These are phyloP conservation scores for Hypholoma sublateritium DNA, from an alignment of 768 basidiomycete species.

Conservation along the genomic window DNA sequence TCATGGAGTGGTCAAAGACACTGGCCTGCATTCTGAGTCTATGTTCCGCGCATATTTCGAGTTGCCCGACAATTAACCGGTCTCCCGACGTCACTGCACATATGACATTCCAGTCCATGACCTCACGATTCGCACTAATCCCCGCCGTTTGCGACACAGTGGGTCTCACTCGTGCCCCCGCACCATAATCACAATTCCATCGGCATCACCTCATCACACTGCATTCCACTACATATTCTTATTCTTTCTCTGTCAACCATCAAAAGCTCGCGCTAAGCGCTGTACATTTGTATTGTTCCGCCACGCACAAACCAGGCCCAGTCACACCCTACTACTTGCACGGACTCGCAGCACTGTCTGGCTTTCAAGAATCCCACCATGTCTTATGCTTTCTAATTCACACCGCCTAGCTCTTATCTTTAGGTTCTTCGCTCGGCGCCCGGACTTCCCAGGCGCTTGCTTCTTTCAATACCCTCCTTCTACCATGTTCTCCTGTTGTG, in stretches of 20 bases:
- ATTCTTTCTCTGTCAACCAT: not conserved
- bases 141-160: not conserved
- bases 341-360: not conserved
- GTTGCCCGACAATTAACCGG: conserved; percentile 37
- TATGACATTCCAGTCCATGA: too few species aligned
- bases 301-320: not conserved
- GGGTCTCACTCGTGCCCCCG: too few species aligned
- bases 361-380: not conserved
- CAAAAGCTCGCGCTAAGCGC: not conserved
- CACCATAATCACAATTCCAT: not conserved
- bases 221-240: not conserved
- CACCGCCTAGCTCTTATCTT: too few species aligned
- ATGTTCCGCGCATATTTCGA: conserved; percentile 94
- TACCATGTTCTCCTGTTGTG: not conserved
- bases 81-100: too few species aligned
- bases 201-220: not conserved
- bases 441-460: too few species aligned
- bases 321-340: too few species aligned
- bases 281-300: not conserved
- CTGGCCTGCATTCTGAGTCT: conserved; percentile 74
- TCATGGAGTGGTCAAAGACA: conserved; percentile 74
- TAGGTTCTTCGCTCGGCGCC: too few species aligned
- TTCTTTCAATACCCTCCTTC: too few species aligned
- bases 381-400: too few species aligned
- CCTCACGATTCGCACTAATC: not conserved